Evolutionary conservation across 495 filamentous ascomycete genomes (phyloP).

Genomic region (Letharia lupina): DNA sequence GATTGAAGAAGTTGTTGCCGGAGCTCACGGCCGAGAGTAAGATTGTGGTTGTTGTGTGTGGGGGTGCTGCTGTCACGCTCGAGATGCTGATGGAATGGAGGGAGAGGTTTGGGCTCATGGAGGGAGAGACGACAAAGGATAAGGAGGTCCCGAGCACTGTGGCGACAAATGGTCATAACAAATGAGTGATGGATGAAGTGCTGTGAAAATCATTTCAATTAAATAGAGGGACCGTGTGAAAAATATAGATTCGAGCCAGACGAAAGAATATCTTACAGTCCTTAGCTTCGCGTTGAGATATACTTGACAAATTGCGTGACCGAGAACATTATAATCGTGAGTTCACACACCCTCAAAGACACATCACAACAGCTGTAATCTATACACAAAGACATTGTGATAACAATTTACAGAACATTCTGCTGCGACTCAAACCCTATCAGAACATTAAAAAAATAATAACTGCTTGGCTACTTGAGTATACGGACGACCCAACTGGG

Average conservation of each 20-base stretch:
- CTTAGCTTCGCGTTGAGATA: too few species aligned
- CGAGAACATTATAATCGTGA: too few species aligned
- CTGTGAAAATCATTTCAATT: not conserved
- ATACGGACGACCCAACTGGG: too few species aligned
- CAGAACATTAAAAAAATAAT: too few species aligned
- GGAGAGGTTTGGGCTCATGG: slow-evolving; percentile 40
- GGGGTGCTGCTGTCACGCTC: slow-evolving; percentile 66
- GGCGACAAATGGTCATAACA: not conserved
- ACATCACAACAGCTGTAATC: too few species aligned
- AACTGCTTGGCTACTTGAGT: too few species aligned
- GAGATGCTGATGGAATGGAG: slow-evolving; percentile 58
- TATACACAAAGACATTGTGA: too few species aligned
- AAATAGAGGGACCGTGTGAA: not conserved
- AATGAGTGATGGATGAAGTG: not conserved
- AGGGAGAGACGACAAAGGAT: slow-evolving; percentile 15
- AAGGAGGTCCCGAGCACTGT: slow-evolving; percentile 14
- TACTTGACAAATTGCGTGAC: too few species aligned
- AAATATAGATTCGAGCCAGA: not conserved
- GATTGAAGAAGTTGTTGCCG: slow-evolving; percentile 54
- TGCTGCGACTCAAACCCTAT: too few species aligned
- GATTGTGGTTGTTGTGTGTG: slow-evolving; percentile 81
- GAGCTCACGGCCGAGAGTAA: slow-evolving; percentile 50
- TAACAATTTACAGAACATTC: too few species aligned
- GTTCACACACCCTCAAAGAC: too few species aligned
- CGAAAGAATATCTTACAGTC: too few species aligned